Percentiles rank a stretch among this genome's conserved stretches.
phyloP scores from a whole-genome alignment of 495 filamentous ascomycete species.

The Talaromyces liani region DNA sequence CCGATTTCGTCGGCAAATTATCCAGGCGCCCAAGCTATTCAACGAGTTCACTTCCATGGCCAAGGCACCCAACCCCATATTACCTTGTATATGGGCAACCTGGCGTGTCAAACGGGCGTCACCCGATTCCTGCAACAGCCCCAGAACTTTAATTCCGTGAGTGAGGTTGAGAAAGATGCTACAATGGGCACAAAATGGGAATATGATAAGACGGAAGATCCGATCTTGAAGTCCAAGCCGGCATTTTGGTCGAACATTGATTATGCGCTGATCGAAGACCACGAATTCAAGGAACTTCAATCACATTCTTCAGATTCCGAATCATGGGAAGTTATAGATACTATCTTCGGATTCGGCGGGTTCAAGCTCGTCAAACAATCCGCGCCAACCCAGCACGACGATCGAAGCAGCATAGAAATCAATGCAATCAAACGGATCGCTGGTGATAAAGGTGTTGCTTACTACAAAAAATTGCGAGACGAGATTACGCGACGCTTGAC shows the following conservation, averaged over 20 bases:
- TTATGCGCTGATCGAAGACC: slow-evolving; percentile 66
- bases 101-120: slow-evolving; percentile 89
- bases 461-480: slow-evolving; percentile 20
- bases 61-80: slow-evolving; percentile 21
- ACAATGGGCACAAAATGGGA: slow-evolving; percentile 27
- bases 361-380: slow-evolving; percentile 48
- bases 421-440: slow-evolving; percentile 18
- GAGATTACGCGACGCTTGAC: slow-evolving; percentile 18
- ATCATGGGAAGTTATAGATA: slow-evolving; percentile 63
- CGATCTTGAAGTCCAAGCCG: slow-evolving; percentile 43
- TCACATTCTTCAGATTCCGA: slow-evolving; percentile 22
- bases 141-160: background rate
- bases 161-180: background rate
- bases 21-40: slow-evolving; percentile 72
- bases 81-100: slow-evolving; percentile 71
- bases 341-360: slow-evolving; percentile 64
- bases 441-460: slow-evolving; percentile 14
- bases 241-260: slow-evolving; percentile 78
- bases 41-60: slow-evolving; percentile 35
- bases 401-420: slow-evolving; percentile 22
- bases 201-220: slow-evolving; percentile 50
- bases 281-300: slow-evolving; percentile 40
- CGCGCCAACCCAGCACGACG: slow-evolving; percentile 6
- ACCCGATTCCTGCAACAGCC: slow-evolving; percentile 67
- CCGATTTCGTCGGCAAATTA: slow-evolving; percentile 73